Conservation (phyloP, 1,284 basidiomycete genomes). For the Boletus mariae region DNA sequence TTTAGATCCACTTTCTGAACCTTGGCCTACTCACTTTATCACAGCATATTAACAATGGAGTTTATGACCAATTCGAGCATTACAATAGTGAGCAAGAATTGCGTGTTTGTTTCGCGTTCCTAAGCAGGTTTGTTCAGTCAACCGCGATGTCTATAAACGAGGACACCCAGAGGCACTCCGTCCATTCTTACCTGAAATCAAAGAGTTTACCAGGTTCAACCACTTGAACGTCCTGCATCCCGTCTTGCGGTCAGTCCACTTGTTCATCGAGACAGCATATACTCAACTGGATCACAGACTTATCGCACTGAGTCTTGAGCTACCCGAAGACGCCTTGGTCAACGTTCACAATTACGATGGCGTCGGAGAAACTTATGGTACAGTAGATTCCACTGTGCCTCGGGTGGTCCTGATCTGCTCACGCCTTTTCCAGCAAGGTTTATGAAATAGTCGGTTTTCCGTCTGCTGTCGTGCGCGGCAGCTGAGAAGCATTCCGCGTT, state of each 20-base stretch:
- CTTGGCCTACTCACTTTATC: background rate
- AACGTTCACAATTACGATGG: conserved; percentile 48
- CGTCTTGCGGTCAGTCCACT: conserved; percentile 40
- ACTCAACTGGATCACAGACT: conserved; percentile 35
- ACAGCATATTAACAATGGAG: conserved; percentile 53
- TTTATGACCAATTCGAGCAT: conserved; percentile 55
- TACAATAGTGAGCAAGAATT: conserved; percentile 46
- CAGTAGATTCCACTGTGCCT: background rate
- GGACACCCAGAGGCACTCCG: conserved; percentile 47
- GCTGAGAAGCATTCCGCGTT: background rate
- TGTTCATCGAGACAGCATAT: background rate
- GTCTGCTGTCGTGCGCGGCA: background rate
- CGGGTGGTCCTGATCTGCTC: background rate
- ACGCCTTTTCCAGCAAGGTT: conserved; percentile 38
- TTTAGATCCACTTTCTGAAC: too few species aligned
- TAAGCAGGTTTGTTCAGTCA: conserved; percentile 34
- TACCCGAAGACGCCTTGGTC: conserved; percentile 54
- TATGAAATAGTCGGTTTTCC: conserved; percentile 41
- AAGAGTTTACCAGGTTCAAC: conserved; percentile 48
- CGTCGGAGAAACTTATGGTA: conserved; percentile 46
- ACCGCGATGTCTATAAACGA: conserved; percentile 44
- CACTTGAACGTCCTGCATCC: conserved; percentile 50
- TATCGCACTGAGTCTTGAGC: conserved; percentile 54
- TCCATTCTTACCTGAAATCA: conserved; percentile 57
- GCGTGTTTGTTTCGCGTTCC: background rate